Percentiles rank a stretch among this genome's conserved stretches.
phyloP scores from a whole-genome alignment of 345 rosid genomes.

The Eucalyptus polyanthemos region DNA sequence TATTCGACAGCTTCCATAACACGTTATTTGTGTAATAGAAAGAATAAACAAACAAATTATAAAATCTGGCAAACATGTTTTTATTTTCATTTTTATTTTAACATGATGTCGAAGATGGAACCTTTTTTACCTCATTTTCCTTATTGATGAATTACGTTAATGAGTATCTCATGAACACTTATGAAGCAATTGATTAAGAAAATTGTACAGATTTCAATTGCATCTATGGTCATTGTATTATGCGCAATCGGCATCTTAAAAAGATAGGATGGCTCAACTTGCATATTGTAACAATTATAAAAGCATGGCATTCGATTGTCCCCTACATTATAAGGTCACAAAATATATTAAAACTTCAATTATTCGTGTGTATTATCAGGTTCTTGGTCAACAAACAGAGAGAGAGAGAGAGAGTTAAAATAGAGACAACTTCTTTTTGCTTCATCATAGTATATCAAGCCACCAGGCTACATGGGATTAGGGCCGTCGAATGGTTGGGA shows the following conservation, averaged over 20 bases:
- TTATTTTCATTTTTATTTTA: too few relatives aligned
- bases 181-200: not conserved
- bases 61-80: not conserved
- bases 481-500: too few relatives aligned
- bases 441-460: too few relatives aligned
- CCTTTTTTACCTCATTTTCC: not conserved
- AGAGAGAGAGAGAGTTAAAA: too few relatives aligned
- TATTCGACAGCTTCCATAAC: not conserved
- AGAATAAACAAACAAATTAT: not conserved
- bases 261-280: not conserved
- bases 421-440: too few relatives aligned
- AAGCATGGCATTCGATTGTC: not conserved
- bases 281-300: not conserved
- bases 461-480: too few relatives aligned
- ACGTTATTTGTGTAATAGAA: not conserved
- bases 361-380: not conserved
- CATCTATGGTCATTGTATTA: not conserved
- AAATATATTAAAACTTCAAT: too few relatives aligned
- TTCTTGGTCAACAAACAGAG: too few relatives aligned
- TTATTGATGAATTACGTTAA: too few relatives aligned
- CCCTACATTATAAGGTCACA: not conserved
- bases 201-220: not conserved
- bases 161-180: not conserved
- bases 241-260: not conserved
- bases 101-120: not conserved